Conservation (phyloP, 352 stramenopile genomes). For the Detonula confervacea region DNA sequence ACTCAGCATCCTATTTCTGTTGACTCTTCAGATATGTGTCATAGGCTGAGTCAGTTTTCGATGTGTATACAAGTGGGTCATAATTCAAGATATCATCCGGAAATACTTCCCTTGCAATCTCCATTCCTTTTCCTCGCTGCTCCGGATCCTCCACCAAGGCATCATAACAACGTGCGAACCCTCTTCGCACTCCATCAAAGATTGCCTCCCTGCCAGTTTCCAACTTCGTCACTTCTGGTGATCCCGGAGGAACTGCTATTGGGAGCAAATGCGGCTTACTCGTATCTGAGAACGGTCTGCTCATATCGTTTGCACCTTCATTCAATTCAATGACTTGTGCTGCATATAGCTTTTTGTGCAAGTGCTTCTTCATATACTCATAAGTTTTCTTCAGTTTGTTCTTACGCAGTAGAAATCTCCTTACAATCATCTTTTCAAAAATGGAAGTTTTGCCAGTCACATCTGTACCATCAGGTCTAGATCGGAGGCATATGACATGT, state of each 20-base stretch:
- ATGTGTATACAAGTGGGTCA: slow-evolving; percentile 59
- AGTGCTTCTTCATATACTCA: slow-evolving; percentile 67
- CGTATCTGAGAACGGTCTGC: slow-evolving; percentile 56
- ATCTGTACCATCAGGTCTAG: slow-evolving; percentile 83
- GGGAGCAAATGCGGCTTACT: slow-evolving; percentile 69
- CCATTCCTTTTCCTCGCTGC: slow-evolving; percentile 60
- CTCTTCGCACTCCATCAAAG: slow-evolving; percentile 80
- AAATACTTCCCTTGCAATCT: slow-evolving; percentile 71
- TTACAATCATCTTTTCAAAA: slow-evolving; percentile 81
- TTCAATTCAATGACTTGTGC: slow-evolving; percentile 83
- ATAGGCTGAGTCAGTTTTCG: slow-evolving; percentile 62
- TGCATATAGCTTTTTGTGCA: slow-evolving; percentile 82
- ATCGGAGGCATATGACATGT: slow-evolving; percentile 86
- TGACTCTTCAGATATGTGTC: slow-evolving; percentile 45
- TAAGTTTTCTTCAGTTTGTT: slow-evolving; percentile 75
- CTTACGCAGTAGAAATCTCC: slow-evolving; percentile 82
- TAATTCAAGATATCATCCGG: slow-evolving; percentile 84
- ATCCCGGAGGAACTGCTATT: slow-evolving; percentile 75
- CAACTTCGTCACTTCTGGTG: slow-evolving; percentile 70
- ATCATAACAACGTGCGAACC: slow-evolving; percentile 86
- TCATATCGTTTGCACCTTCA: slow-evolving; percentile 58
- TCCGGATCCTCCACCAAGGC: slow-evolving; percentile 79
- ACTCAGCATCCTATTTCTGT: slow-evolving; percentile 18
- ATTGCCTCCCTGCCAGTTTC: slow-evolving; percentile 80
- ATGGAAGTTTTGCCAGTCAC: slow-evolving; percentile 76